Conservation (phyloP, 208 protist genomes). For the Acanthamoeba royreba region DNA sequence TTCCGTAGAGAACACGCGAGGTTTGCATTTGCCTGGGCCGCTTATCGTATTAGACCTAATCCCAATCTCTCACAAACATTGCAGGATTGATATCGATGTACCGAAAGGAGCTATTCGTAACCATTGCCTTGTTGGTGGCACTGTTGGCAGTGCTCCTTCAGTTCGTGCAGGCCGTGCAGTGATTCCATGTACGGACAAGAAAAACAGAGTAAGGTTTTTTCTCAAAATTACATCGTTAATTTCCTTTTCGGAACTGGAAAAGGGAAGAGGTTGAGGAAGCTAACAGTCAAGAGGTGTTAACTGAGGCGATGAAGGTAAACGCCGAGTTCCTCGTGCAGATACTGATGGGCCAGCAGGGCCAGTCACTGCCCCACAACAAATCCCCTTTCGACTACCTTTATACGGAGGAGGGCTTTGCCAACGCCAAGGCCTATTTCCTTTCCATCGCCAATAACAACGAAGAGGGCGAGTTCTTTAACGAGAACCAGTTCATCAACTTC, state of each 20-base stretch:
- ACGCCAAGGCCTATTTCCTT: conserved; percentile 27
- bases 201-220: background rate
- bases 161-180: background rate
- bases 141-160: conserved; percentile 13
- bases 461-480: background rate
- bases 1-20: background rate
- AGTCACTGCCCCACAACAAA: conserved; percentile 7
- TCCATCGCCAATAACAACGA: background rate
- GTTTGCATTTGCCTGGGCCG: background rate
- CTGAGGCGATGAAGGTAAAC: background rate
- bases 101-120: background rate
- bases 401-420: conserved; percentile 36
- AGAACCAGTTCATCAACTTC: conserved; percentile 53
- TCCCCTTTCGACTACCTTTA: conserved; percentile 8
- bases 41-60: too few species aligned
- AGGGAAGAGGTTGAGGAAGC: too few species aligned
- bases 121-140: background rate
- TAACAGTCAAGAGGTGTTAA: too few species aligned
- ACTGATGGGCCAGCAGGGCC: background rate
- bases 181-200: too few species aligned
- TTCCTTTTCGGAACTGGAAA: background rate
- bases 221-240: too few species aligned
- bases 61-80: too few species aligned
- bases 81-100: conserved; percentile 14
- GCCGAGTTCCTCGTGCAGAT: background rate